Evolutionary conservation across 306 rosid species (phyloP).

Genomic region (Acacia melanoxylon): DNA sequence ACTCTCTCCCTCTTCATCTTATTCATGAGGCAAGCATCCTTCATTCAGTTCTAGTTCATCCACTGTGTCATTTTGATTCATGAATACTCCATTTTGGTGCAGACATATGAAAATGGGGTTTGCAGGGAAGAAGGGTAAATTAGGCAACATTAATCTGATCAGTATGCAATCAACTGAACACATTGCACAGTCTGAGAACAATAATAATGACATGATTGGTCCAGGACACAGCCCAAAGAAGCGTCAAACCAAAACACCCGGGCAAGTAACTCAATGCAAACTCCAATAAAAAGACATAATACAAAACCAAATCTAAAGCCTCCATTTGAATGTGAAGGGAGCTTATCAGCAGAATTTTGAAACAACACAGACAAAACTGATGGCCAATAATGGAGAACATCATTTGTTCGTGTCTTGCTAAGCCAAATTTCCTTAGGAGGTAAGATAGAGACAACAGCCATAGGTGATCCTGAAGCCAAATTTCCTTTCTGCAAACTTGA

Average conservation of each 20-base stretch:
- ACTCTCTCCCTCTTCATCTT: not conserved
- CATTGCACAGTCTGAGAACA: too few relatives aligned
- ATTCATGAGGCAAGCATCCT: not conserved
- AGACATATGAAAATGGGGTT: not conserved
- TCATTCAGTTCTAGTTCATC: not conserved
- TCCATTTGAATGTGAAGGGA: not conserved
- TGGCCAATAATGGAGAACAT: not conserved
- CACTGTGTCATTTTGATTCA: not conserved
- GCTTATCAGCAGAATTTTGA: not conserved
- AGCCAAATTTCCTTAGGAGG: not conserved
- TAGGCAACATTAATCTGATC: not conserved
- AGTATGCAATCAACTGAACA: not conserved
- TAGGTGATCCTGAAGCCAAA: not conserved
- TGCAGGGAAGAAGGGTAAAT: not conserved
- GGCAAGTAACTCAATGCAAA: too few relatives aligned
- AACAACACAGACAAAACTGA: not conserved
- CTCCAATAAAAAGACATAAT: not conserved
- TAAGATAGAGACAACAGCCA: not conserved
- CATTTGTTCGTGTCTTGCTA: conserved; percentile 1
- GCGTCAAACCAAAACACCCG: not conserved
- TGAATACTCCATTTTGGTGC: not conserved
- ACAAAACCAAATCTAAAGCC: not conserved
- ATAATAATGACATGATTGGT: not conserved
- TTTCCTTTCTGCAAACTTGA: not conserved
- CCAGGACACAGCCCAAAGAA: not conserved